Base-by-base conservation (phyloP, 2,329 filamentous ascomycete species). In the Dryadomyces quercus-mongolicae region DNA sequence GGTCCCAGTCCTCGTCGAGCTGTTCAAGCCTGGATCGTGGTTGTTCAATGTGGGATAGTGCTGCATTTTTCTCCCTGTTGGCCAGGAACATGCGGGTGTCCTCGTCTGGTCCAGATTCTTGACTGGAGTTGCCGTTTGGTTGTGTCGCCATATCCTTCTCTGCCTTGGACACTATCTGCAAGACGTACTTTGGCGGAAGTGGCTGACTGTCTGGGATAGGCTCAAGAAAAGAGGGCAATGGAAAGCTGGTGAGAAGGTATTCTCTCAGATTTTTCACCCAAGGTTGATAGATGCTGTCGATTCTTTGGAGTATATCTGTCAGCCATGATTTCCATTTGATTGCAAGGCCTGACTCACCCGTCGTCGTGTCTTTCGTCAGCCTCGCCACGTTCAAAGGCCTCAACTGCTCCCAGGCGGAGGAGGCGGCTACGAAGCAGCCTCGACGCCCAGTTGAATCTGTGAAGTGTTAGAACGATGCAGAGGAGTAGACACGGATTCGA, bases 301-400 rank as follows among this genome's bases (percentile, higher is more conserved):
- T 81, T 1, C 90, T 92, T 56, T 36, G 51, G 25, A 31, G 8
- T 4, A 31, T 8, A 31, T 42, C 1, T 18, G 52, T 53, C 22
- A 56, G 42, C 12, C 49, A 52, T n/a, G 20, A 31, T 16, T 47
- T 38, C 9, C n/a, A 2, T 18, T n/a, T 36, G 47, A 10, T n/a
- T 12, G 21, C 20, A 48, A n/a, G 22, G 22, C 21, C 13, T 9
- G n/a, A 71, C 78, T 61, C 71, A 93, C 84, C 92, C 91, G 69
- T 97, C 91, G 25, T 88, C 82, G 72, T 96, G 90, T 65, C 94
- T 88, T 62, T 96, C 91, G 65, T 98, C 93, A 21, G 85, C 90
- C 68, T 98, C 93, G 13, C 88, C 93, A 42, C 84, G 75, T 44
- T 85, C 81, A 62, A 86, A 86, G 58, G 93, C 80, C 49, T 88